Evolutionary conservation across 1,284 basidiomycete species (phyloP).

Genomic region (Ceratobasidium sp.): DNA sequence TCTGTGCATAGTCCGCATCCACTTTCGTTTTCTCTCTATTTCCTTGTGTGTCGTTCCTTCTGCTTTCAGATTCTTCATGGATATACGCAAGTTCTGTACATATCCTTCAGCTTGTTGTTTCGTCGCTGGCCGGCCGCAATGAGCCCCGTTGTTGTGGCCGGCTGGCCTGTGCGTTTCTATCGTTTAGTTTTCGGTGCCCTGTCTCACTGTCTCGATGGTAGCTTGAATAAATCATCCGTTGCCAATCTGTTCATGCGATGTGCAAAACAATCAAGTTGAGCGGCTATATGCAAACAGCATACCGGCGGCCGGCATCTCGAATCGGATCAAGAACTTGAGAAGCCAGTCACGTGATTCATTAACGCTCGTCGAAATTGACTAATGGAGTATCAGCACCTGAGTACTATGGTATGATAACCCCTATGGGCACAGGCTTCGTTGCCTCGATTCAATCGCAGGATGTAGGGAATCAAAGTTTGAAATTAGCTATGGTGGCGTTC

Average conservation of each 20-base stretch:
- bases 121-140: slow-evolving; percentile 16
- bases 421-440: no score
- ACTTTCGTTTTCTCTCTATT: background rate
- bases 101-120: background rate
- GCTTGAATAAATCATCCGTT: slow-evolving; percentile 5
- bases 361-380: no score
- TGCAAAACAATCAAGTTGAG: background rate
- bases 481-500: no score
- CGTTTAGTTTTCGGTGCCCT: background rate
- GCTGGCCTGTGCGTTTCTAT: slow-evolving; percentile 14
- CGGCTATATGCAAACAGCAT: no score
- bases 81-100: slow-evolving; percentile 7
- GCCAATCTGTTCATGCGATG: background rate
- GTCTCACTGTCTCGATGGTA: background rate
- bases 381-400: no score
- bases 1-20: slow-evolving; percentile 9
- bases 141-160: slow-evolving; percentile 6
- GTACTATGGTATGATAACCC: no score
- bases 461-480: no score
- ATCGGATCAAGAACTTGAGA: no score
- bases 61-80: slow-evolving; percentile 4
- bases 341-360: no score
- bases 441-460: no score
- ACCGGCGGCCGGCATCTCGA: no score
- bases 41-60: background rate